Conservation (phyloP, 2,329 filamentous ascomycete species). For the Ophiocordyceps camponoti-saundersi region DNA sequence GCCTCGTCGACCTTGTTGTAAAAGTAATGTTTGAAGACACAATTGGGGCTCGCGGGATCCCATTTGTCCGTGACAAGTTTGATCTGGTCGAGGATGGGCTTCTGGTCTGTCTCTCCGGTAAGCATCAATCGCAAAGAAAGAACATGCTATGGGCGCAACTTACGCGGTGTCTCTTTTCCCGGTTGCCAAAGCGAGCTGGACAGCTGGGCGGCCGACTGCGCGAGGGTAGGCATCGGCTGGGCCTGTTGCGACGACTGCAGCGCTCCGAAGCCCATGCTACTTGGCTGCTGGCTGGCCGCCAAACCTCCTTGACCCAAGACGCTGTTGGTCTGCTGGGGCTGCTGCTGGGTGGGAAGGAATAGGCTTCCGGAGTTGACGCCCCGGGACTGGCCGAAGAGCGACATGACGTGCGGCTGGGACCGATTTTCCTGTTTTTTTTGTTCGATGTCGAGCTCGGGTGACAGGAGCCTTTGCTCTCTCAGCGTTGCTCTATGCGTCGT, state of each 20-base stretch:
- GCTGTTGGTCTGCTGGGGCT: slow-evolving; percentile 10
- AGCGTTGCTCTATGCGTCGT: neutral
- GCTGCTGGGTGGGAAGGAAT: slow-evolving; percentile 21
- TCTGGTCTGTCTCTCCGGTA: slow-evolving; percentile 29
- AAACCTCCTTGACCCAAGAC: slow-evolving; percentile 15
- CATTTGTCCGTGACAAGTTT: slow-evolving; percentile 55
- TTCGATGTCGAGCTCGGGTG: slow-evolving; percentile 2
- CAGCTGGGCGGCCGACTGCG: slow-evolving; percentile 27
- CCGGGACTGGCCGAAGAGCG: slow-evolving; percentile 24
- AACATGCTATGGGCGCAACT: slow-evolving; percentile 4
- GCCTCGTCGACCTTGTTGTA: slow-evolving; percentile 71
- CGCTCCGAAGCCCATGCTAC: slow-evolving; percentile 11
- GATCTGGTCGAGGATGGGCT: slow-evolving; percentile 61
- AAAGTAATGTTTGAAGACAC: slow-evolving; percentile 68
- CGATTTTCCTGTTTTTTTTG: neutral
- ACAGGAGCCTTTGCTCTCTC: slow-evolving; percentile 2
- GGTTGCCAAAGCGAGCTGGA: slow-evolving; percentile 36
- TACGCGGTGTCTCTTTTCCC: slow-evolving; percentile 31
- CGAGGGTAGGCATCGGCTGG: slow-evolving; percentile 24
- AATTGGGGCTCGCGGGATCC: slow-evolving; percentile 50
- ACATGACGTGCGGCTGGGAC: slow-evolving; percentile 9
- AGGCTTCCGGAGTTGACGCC: slow-evolving; percentile 13
- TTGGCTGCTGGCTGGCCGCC: slow-evolving; percentile 19
- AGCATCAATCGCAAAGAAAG: slow-evolving; percentile 2
- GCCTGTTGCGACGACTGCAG: slow-evolving; percentile 20